Base-by-base conservation (phyloP, 1,139 yeast species). In the Hyphopichia wangnamkhiaoensis region DNA sequence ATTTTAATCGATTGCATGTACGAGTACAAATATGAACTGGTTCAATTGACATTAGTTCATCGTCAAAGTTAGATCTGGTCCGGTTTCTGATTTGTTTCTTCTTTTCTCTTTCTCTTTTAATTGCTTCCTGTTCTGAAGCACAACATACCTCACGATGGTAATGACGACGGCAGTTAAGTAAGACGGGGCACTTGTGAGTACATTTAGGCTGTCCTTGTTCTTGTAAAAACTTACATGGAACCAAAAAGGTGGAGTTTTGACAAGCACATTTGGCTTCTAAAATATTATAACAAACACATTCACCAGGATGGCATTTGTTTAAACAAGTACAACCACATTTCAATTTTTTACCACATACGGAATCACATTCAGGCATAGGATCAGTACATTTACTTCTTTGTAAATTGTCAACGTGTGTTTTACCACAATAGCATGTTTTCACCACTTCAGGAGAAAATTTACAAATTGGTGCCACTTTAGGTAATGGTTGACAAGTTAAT, bases 121-220 rank as follows among this genome's bases (percentile, higher is more conserved):
- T 68, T 0, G 94, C 95, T 5, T 60, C 52, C 31, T 75, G 77
- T 52, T 86, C 93, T 45, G 69, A 81, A 4, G 74, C 65, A 58
- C 98, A 90, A 59, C 98, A 90, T 14, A 71, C 63, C 15, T 68
- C 74, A 16, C 74, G 63, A 57, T 95, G 94, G 43, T 82, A 72
- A 61, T 90, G 98, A 46, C 90, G 79, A 42, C 94, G 79, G 56
- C 98, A 90, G 46, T 81, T 85, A 60, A 85, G 74, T 39, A 83
- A 63, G 0, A 90, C 87, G 31, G 82, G 79, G 61, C 97, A 91
- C 55, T 83, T 82, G 39, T 82, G 80, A n/a, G 64, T 65, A 63
- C 98, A 90, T 24, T 63, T 66, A 5, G 96, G 90, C 14, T 50
- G 49, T 31, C 65, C 62, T 0, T 82, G 84, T 5, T 64, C 54